Conservation (phyloP, 345 rosid species). For the Eucalyptus sp. region DNA sequence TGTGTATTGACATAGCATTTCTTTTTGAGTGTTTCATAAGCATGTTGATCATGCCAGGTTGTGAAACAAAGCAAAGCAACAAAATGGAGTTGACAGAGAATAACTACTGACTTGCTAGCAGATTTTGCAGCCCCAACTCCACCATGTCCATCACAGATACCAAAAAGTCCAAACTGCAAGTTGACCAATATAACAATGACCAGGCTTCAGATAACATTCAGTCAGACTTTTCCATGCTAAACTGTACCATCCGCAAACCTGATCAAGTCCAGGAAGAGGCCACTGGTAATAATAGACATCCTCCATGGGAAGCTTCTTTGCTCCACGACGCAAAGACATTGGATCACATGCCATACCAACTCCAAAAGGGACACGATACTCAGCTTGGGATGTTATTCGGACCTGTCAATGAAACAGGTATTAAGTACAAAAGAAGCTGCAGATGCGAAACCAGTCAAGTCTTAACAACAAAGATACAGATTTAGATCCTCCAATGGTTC, state of each 20-base stretch:
- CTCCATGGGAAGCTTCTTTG: constrained; percentile 91
- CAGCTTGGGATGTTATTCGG: constrained; percentile 43
- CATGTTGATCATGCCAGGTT: background rate
- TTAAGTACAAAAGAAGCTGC: background rate
- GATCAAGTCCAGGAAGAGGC: constrained; percentile 76
- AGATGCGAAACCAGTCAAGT: background rate
- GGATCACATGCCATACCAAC: constrained; percentile 93
- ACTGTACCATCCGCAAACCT: constrained; percentile 38
- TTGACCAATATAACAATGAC: background rate
- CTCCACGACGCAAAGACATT: constrained; percentile 93
- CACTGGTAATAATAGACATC: constrained; percentile 86
- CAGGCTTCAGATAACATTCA: background rate
- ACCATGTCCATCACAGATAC: constrained; percentile 98
- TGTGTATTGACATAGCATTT: background rate
- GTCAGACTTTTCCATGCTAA: background rate
- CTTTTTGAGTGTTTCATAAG: background rate
- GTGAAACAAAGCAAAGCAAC: background rate
- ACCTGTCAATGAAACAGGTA: constrained; percentile 33
- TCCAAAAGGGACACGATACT: constrained; percentile 47
- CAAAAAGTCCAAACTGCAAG: constrained; percentile 88
- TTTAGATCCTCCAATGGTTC: background rate
- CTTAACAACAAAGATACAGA: background rate
- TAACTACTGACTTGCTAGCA: constrained; percentile 76
- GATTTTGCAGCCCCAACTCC: constrained; percentile 83
- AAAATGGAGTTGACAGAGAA: constrained; percentile 4